Evolutionary conservation across 1,284 basidiomycete species (phyloP), one percentile per base, ranked within the genome.

Genomic region (Leccinum fuscescens): DNA sequence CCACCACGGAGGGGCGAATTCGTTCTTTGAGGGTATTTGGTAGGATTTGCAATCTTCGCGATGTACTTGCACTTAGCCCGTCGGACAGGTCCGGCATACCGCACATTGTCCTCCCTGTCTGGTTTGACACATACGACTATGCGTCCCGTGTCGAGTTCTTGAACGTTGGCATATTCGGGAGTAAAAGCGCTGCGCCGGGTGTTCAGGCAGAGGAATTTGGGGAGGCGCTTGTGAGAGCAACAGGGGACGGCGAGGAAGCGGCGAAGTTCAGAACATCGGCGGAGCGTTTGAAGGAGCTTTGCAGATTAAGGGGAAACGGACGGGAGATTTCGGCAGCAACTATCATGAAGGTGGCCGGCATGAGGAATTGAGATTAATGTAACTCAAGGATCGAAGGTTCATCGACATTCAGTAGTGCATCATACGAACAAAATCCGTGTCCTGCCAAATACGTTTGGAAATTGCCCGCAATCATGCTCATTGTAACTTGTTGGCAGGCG

Each of bases 1-100:
- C 6, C 65, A 63, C 9, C 63, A 65, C 9, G 67, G 65, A 22
- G 63, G 67, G 3, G 62, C 57, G 6, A 66, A 68, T 51, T 67
- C 65, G 6, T 67, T 59, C 42, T 65, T 29, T 1, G 67, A 69
- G 4, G 55, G 56, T 1, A 4, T 64, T 29, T 64, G 64, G 66
- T 66, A 20, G 53, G 55, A 11, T 39, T 51, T 37, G n/a, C n/a
- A 6, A 17, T 51, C n/a, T 51, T 51, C 11, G 49, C 6, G 22
- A 4, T 29, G 9, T 8, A 17, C 15, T 29, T 51, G 49, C n/a
- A 51, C 22, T 29, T 39, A 8, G 15, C 33, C n/a, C 20, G 12
- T 22, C 11, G 22, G 14, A 50, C 6, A 59, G 63, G 53, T 59
- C 54, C 22, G 64, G 64, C 1, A 3, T 54, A 2, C 57, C 65